Evolutionary conservation across 108 stramenopile species (phyloP), one percentile per base, ranked within the genome.

Genomic region (Discostella stelligeroides): DNA sequence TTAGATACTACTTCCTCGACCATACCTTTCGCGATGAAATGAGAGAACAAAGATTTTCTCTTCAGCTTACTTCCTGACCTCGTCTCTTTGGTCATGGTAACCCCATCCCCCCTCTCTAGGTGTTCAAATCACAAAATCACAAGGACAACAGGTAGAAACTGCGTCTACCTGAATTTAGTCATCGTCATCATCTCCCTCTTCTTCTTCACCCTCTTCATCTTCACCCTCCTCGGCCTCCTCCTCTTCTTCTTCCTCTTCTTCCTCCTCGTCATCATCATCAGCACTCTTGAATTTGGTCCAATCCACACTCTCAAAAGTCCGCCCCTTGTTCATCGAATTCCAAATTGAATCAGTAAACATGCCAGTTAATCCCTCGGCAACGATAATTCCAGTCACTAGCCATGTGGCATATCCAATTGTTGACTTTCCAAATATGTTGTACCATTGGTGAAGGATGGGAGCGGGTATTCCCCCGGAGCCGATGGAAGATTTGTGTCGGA

Each of bases 351-450:
- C 89, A 17, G 85, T 85, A 24, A 77, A 9, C 27, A 47, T 30
- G 6, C 90, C 90, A 11, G 88, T 89, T 12, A 83, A 68, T 15
- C 82, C 79, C 73, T 95, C 94, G 2, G 85, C 91, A 59, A 86
- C 80, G 54, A 95, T 68, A 39, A 90, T 84, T 38, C 91, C 89
- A 9, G 86, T 77, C 11, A 89, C 81, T 25, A 95, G 29, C 84
- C 90, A 95, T 7, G 91, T 83, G 38, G 86, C 87, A 63, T 95
- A 95, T 70, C 81, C 72, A 38, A 87, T 91, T n/a, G 84, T 92
- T 21, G 86, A 86, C 40, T 84, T 81, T 51, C 94, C 94, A 57
- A 95, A 95, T 37, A 91, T 91, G 60, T 62, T 51, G 58, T 75
- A 76, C 79, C 75, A 80, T 9, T 38, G 25, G 12, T 50, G 46